phyloP scores from a whole-genome alignment of 306 rosid species.

The Pyrus communis region DNA sequence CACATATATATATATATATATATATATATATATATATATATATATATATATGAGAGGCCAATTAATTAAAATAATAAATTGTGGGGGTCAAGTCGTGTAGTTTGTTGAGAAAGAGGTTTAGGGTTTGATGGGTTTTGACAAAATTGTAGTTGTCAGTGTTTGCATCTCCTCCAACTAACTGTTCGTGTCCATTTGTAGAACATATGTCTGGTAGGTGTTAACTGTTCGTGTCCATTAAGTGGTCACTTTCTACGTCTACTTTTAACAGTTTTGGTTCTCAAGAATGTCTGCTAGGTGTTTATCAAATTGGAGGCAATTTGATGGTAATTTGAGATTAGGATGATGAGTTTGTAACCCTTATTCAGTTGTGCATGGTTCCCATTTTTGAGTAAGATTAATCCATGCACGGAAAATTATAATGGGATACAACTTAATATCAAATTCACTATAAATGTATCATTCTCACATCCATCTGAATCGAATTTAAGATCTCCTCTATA shows the following conservation, averaged over 20 bases:
- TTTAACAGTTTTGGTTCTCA: neutral
- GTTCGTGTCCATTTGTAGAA: neutral
- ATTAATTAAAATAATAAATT: neutral
- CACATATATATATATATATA: neutral
- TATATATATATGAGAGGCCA: neutral
- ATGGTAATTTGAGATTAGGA: neutral
- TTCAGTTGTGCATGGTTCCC: too few relatives aligned
- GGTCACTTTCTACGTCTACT: slow-evolving; percentile 10
- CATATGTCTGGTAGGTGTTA: neutral
- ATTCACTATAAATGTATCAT: too few relatives aligned
- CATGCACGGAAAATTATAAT: too few relatives aligned
- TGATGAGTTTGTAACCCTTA: too few relatives aligned
- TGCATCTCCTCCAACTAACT: neutral
- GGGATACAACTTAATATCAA: neutral
- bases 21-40: too few relatives aligned
- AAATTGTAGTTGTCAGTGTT: neutral
- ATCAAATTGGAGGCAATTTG: neutral
- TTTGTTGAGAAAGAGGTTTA: neutral
- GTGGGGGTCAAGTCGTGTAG: neutral
- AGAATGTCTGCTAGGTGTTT: neutral
- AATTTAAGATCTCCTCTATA: too few relatives aligned
- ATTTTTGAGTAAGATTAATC: too few relatives aligned
- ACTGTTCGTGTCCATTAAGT: neutral
- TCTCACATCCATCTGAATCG: too few relatives aligned
- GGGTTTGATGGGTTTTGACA: neutral